Base-by-base conservation (phyloP, 345 rosid species). In the Murraya koenigii region DNA sequence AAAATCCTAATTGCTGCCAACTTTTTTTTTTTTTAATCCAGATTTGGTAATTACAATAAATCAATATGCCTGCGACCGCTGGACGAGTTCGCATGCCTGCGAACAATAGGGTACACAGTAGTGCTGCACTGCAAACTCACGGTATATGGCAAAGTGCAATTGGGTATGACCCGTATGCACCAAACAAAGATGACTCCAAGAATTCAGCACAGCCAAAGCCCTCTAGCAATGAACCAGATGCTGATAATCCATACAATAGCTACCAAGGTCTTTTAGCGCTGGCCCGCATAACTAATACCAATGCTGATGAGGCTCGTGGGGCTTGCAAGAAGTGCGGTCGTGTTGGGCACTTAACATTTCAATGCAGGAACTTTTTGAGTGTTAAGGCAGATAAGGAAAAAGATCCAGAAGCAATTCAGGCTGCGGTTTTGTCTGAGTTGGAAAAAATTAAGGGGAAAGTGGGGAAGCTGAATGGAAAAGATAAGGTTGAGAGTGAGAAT, bases 61-160 rank as follows among this genome's bases (percentile, higher is more conserved):
- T 60, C 39, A 94, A 87, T 91, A 96, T 96, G 98, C 99, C 98
- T 84, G 99, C 99, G 32, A 96, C 98, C 2, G 98, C 99, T 19
- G 98, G 99, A 8, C 85, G 99, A 85, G 99, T 96, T 81, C 99
- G 99, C 76, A 96, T 96, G 97, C 98, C 98, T 8, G 99, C 98
- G 60, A 94, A 96, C 92, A 96, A 96, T 39, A 85, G 98, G 89
- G 99, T 96, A 62, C 99, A 96, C 71, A 94, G 98, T 84, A 94
- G 98, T 75, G 99, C 99, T 6, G 99, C 98, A 70, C 86, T 96
- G 65, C 99, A 96, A 77, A 94, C 97, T 6, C 98, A 96, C 62
- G 99, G 98, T 5, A 94, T 96, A 74, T 96, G 99, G 99, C 99
- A 94, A 87, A 96, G 95, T 72, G 97, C 98, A 26, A 96, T 94